These are phyloP conservation scores for Fusarium solani-melongenae DNA, from an alignment of 2,329 filamentous ascomycete species.

Conservation along the genomic window DNA sequence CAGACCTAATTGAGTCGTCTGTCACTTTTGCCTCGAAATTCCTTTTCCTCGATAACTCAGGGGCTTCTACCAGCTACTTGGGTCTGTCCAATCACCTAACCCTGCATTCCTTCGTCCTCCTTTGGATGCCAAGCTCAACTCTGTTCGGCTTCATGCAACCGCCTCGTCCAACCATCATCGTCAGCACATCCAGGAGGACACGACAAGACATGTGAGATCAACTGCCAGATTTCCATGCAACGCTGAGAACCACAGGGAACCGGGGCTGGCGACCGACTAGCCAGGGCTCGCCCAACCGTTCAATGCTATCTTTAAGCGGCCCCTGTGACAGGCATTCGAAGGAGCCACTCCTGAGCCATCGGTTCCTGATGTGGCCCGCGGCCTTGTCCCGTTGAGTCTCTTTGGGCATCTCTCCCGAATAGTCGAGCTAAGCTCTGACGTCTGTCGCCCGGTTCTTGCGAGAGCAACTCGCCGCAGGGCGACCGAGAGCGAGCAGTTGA, in stretches of 20 bases:
- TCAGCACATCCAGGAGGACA: constrained; percentile 12
- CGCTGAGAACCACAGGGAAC: constrained; percentile 26
- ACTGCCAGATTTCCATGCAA: constrained; percentile 41
- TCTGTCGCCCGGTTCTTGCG: constrained; percentile 13
- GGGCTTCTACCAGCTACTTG: background rate
- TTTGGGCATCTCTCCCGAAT: constrained; percentile 36
- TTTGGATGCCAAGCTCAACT: background rate
- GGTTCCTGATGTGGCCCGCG: constrained; percentile 27
- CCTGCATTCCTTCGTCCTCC: background rate
- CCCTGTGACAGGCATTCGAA: constrained; percentile 3
- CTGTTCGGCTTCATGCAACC: constrained; percentile 2
- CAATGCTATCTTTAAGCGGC: constrained; percentile 23
- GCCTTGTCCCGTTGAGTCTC: constrained; percentile 15
- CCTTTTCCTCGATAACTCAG: background rate
- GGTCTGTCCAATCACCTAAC: background rate
- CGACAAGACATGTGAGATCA: constrained; percentile 31
- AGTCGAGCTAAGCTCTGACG: constrained; percentile 2
- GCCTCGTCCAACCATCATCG: constrained; percentile 16
- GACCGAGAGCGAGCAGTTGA: constrained; percentile 4
- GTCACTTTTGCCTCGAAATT: background rate
- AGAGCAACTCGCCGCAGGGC: constrained; percentile 29
- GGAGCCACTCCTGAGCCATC: constrained; percentile 22
- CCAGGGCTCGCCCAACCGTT: constrained; percentile 21
- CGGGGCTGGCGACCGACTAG: constrained; percentile 26
- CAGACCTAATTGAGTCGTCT: background rate